Conservation (phyloP, 306 rosid species). For the Elaeagnus macrophylla region DNA sequence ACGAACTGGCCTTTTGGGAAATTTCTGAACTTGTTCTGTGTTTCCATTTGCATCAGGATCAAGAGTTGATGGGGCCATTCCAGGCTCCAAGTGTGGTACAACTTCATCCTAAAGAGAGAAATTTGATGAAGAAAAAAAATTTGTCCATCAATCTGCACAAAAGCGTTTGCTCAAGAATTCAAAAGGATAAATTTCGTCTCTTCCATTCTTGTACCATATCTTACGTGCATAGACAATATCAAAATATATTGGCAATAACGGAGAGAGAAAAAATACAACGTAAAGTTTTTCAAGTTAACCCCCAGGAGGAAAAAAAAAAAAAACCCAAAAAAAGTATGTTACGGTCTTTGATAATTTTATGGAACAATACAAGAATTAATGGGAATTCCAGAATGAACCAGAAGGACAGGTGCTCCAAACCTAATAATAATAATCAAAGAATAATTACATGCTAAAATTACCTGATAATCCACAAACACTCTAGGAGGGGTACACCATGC, state of each 20-base stretch:
- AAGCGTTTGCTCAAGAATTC: background rate
- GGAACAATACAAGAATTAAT: too few relatives aligned
- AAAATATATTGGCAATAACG: too few relatives aligned
- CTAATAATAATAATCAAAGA: background rate
- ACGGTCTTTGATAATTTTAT: too few relatives aligned
- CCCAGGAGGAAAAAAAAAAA: too few relatives aligned
- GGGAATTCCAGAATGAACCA: too few relatives aligned
- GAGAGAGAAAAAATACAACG: too few relatives aligned
- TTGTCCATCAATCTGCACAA: background rate
- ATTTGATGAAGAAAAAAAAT: slow-evolving; percentile 20
- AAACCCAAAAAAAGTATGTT: too few relatives aligned
- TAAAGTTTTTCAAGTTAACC: too few relatives aligned
- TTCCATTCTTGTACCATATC: too few relatives aligned
- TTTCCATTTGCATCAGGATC: slow-evolving; percentile 90
- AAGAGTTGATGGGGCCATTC: slow-evolving; percentile 90
- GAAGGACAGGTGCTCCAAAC: too few relatives aligned
- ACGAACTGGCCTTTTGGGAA: slow-evolving; percentile 73
- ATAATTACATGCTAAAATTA: slow-evolving; percentile 21
- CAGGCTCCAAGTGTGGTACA: slow-evolving; percentile 96
- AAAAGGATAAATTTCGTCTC: too few relatives aligned
- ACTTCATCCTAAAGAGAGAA: slow-evolving; percentile 71
- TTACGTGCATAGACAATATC: too few relatives aligned
- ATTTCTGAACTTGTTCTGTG: slow-evolving; percentile 59
- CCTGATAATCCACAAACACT: slow-evolving; percentile 95
- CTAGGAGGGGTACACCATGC: slow-evolving; percentile 99